phyloP scores from a whole-genome alignment of 176 grass and related monocot species.

The Eragrostis curvula region DNA sequence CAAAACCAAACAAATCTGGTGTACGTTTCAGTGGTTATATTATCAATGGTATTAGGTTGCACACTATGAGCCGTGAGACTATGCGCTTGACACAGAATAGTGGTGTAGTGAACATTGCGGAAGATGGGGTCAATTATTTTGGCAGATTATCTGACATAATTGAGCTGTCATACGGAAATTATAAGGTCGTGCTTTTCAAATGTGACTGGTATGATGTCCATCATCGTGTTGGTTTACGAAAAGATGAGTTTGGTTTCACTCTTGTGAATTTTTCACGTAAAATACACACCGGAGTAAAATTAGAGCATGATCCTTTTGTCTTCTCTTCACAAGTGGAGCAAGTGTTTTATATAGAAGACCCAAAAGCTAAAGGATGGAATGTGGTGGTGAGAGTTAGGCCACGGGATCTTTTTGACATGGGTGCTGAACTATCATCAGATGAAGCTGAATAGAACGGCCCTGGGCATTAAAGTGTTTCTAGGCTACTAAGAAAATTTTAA shows the following conservation, averaged over 20 bases:
- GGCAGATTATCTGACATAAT: constrained; percentile 1
- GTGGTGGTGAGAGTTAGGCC: no score
- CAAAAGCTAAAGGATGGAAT: no score
- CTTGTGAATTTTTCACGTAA: neutral
- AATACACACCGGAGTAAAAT: no score
- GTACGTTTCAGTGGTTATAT: neutral
- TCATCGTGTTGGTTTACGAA: neutral
- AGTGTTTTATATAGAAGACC: no score
- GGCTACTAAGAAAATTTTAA: no score
- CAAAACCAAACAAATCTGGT: neutral
- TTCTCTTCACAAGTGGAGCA: no score
- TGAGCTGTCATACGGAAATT: neutral
- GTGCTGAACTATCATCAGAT: no score
- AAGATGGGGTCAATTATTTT: constrained; percentile 7
- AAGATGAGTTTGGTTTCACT: neutral
- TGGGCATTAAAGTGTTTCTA: no score
- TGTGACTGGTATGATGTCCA: constrained; percentile 6
- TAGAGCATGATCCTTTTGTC: no score
- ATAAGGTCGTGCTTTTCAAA: constrained; percentile 1
- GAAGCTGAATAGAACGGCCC: no score
- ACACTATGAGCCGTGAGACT: neutral
- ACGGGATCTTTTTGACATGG: no score
- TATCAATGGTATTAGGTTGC: neutral
- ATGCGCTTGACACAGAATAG: neutral
- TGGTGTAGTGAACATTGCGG: constrained; percentile 1